Base-by-base conservation (phyloP, 192 early-diverging fungal genomes). In the Coemansia sp. region DNA sequence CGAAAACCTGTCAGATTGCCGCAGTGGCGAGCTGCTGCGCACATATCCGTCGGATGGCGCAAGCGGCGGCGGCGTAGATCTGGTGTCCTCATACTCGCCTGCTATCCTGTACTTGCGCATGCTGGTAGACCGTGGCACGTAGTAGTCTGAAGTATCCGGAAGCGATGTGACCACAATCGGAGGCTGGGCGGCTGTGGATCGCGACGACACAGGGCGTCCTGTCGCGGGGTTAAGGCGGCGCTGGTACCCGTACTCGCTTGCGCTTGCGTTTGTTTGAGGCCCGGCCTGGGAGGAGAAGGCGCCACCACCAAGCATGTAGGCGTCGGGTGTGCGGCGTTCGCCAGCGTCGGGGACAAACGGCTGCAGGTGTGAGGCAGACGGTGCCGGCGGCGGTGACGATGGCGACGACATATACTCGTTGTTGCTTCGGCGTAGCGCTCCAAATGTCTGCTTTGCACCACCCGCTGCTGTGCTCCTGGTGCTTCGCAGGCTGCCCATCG, bases 401-500 rank as follows among this genome's bases (percentile, higher is more conserved):
- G 61, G 16, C 19, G n/a, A 54, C 22, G 63, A 49, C 26, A 49
- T 45, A 41, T 62, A 62, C 32, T 36, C 63, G 22, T 48, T 22
- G 49, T 54, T 64, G 63, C 32, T 39, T 39, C 11, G 39, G 42
- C 22, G 64, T 60, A 60, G 36, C n/a, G 21, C 6, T 16, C 21
- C 32, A 37, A 32, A 13, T 19, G 36, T 56, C 32, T 37, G 55
- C 32, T 56, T 6, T 66, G 67, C 45, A 60, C 59, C 32, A 36
- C 56, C 52, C 19, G 64, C 63, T 5, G 54, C 65, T 40, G 36
- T 69, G 70, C 66, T 76, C 19, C 78, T 69, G 0, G 78, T 81
- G 70, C 67, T 81, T 32, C 78, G 69, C 52, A 81, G 67, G 39
- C 78, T 81, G 48, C 78, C 78, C 49, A 45, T 75, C 67, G 42